Percentiles rank a stretch among this genome's conserved stretches.
Conservation (phyloP, 225 moss, liverwort and hornwort genomes). For the Takakia lepidozioides region DNA sequence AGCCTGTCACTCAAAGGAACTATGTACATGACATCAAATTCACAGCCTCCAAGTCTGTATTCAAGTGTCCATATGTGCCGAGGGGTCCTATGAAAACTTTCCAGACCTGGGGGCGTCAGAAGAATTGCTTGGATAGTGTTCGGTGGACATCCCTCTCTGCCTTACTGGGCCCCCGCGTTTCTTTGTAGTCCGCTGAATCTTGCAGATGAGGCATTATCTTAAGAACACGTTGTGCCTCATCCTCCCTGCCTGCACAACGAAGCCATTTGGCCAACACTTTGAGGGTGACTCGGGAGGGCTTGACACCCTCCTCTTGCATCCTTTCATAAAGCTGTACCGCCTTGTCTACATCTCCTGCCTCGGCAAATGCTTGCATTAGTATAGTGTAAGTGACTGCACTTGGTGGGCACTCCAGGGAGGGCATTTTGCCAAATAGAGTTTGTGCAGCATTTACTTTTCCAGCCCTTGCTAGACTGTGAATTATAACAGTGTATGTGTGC, state of each 20-base stretch:
- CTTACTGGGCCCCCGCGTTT: no score
- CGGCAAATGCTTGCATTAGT: constrained; percentile 49
- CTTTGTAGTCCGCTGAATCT: no score
- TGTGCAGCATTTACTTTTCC: constrained; percentile 58
- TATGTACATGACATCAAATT: no score
- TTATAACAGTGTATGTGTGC: constrained; percentile 53
- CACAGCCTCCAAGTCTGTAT: no score
- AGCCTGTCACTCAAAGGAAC: no score
- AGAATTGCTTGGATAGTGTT: no score
- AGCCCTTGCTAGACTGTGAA: constrained; percentile 56
- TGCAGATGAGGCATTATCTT: not conserved
- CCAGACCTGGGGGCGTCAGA: no score
- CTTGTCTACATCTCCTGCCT: constrained; percentile 33
- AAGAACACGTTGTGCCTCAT: constrained; percentile 36
- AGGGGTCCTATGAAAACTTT: no score
- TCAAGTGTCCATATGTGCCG: no score
- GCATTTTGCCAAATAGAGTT: constrained; percentile 50
- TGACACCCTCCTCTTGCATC: constrained; percentile 47
- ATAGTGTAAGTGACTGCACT: constrained; percentile 47
- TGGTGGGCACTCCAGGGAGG: constrained; percentile 41
- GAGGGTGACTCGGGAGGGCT: constrained; percentile 39
- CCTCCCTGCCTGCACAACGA: constrained; percentile 50
- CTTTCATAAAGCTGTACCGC: constrained; percentile 32
- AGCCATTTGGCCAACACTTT: constrained; percentile 35
- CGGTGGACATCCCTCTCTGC: no score